These are phyloP conservation scores for Crithidia fasciculata DNA, from an alignment of 208 protist genomes.

Conservation along the genomic window DNA sequence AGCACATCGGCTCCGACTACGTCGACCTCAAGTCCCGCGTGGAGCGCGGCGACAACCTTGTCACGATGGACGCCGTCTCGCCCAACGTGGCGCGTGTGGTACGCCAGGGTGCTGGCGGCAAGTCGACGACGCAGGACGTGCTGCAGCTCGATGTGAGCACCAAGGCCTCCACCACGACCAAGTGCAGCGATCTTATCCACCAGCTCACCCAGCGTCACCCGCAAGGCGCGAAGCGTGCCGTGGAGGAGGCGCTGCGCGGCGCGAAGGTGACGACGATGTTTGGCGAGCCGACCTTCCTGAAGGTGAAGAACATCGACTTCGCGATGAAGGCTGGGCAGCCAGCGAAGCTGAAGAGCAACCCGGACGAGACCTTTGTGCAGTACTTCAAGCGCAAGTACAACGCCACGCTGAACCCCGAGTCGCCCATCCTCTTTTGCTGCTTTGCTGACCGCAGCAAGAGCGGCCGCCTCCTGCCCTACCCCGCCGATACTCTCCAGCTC, in stretches of 20 bases:
- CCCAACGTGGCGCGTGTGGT: constrained; percentile 34
- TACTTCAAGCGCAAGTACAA: constrained; percentile 55
- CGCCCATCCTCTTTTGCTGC: constrained; percentile 32
- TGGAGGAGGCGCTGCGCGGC: constrained; percentile 19
- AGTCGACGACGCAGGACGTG: constrained; percentile 26
- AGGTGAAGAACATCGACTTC: constrained; percentile 35
- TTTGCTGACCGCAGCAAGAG: constrained; percentile 14
- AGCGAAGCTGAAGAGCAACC: constrained; percentile 24
- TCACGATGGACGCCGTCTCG: constrained; percentile 41
- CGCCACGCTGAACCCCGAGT: constrained; percentile 29
- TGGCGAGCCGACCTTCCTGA: constrained; percentile 32
- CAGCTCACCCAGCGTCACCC: constrained; percentile 5
- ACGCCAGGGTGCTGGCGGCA: constrained; percentile 1
- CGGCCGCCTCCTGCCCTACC: constrained; percentile 29
- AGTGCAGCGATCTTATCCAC: constrained; percentile 20
- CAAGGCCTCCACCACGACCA: constrained; percentile 19
- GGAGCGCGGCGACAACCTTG: constrained; percentile 17
- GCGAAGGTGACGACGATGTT: constrained; percentile 29
- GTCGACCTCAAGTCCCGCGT: constrained; percentile 28
- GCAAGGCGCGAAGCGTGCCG: constrained; percentile 8
- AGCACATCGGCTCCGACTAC: constrained; percentile 27
- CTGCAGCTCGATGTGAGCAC: constrained; percentile 46
- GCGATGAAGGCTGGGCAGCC: constrained; percentile 16
- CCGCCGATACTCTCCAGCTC: constrained; percentile 52
- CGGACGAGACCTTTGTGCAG: constrained; percentile 34